phyloP scores from a whole-genome alignment of 345 rosid species.

The Aquilaria malaccensis region DNA sequence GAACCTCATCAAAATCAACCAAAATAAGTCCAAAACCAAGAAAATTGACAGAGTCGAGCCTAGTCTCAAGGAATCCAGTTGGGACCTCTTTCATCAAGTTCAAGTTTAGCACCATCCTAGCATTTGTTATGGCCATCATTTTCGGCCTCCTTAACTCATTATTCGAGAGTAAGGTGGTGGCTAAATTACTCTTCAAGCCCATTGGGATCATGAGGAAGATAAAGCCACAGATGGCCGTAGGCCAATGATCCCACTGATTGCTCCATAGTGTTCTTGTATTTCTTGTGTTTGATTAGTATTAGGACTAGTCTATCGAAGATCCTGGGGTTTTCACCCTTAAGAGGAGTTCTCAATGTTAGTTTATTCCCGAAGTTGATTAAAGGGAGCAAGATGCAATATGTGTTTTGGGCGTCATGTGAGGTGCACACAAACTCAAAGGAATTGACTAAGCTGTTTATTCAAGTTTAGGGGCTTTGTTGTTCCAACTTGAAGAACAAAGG shows the following conservation, averaged over 20 bases:
- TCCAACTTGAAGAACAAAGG: no score
- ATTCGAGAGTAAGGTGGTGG: slow-evolving; percentile 92
- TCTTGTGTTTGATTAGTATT: slow-evolving; percentile 80
- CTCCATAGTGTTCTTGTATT: slow-evolving; percentile 86
- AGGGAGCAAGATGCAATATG: no score
- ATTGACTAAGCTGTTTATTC: no score
- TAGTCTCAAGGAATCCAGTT: slow-evolving; percentile 83
- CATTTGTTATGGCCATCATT: slow-evolving; percentile 80
- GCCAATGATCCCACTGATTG: slow-evolving; percentile 88
- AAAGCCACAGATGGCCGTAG: slow-evolving; percentile 76
- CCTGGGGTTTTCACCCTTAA: slow-evolving; percentile 55
- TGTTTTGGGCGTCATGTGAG: no score
- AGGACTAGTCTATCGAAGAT: slow-evolving; percentile 86
- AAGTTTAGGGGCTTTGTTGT: no score
- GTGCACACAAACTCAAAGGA: no score
- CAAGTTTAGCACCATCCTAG: slow-evolving; percentile 98
- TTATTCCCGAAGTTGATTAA: no score
- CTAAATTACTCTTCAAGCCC: slow-evolving; percentile 82
- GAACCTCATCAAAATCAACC: slow-evolving; percentile 34
- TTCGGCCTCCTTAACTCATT: slow-evolving; percentile 85
- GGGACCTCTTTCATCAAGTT: slow-evolving; percentile 96
- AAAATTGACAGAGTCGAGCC: slow-evolving; percentile 96
- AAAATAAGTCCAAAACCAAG: slow-evolving; percentile 82
- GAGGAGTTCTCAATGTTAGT: no score
- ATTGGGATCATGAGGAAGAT: slow-evolving; percentile 77